Conservation (phyloP, 208 protist species). For the Trypanosoma brucei region DNA sequence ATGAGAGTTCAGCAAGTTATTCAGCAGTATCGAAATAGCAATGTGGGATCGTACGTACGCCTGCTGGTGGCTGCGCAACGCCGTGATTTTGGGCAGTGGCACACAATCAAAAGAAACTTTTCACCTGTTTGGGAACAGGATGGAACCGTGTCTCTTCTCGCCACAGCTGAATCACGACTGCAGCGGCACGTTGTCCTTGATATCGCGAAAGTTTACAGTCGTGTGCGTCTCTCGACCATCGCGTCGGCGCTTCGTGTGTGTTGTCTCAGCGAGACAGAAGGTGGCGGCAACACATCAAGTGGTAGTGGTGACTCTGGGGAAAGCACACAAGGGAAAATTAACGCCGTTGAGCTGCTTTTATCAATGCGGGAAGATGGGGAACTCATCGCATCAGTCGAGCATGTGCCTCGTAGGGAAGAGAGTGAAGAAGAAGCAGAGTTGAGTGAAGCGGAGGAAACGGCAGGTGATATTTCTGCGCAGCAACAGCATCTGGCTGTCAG, state of each 20-base stretch:
- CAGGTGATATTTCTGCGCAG: background rate
- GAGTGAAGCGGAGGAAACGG: background rate
- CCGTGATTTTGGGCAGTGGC: conserved; percentile 21
- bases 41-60: conserved; percentile 17
- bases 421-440: background rate
- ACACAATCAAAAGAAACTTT: conserved; percentile 9
- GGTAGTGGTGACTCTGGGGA: background rate
- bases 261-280: background rate
- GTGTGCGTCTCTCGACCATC: conserved; percentile 27
- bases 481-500: conserved; percentile 3
- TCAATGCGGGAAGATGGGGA: conserved; percentile 36
- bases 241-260: conserved; percentile 8
- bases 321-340: background rate
- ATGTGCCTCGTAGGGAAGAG: background rate
- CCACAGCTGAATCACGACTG: conserved; percentile 15
- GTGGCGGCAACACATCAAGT: background rate
- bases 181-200: conserved; percentile 36
- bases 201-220: conserved; percentile 30
- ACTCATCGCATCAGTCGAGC: conserved; percentile 11
- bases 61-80: conserved; percentile 12
- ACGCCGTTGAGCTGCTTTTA: conserved; percentile 26
- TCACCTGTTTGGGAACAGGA: conserved; percentile 8
- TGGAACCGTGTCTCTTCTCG: conserved; percentile 12
- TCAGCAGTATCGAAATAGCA: conserved; percentile 9
- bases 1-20: conserved; percentile 13